A percentile compares a stretch with the other conserved stretches of the same genome.
These are phyloP conservation scores for Chrysoporthe cubensis DNA, from an alignment of 2,329 filamentous ascomycete genomes.

Conservation along the genomic window DNA sequence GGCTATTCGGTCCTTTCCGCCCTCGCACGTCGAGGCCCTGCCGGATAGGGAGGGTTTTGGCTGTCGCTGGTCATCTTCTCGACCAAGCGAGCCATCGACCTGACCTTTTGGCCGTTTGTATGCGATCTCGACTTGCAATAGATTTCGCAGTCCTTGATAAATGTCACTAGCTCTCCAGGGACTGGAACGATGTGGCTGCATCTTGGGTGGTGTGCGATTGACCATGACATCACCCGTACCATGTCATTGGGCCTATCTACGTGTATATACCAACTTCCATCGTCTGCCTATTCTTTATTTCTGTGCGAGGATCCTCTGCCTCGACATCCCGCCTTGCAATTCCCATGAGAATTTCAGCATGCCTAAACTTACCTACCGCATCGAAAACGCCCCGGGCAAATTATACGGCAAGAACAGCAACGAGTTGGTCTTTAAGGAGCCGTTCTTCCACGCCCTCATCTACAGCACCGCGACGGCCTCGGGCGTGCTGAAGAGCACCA, in stretches of 20 bases:
- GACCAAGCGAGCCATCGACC: background rate
- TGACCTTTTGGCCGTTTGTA: background rate
- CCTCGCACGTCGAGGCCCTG: no score
- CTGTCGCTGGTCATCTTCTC: background rate
- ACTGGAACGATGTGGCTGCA: background rate
- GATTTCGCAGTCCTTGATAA: background rate
- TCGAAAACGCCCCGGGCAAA: constrained; percentile 24
- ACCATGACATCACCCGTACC: constrained; percentile 16
- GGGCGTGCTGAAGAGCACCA: constrained; percentile 12
- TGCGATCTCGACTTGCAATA: background rate
- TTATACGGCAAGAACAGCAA: constrained; percentile 28
- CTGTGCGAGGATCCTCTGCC: background rate
- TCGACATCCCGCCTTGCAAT: background rate
- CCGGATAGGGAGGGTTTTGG: background rate
- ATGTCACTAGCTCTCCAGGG: background rate
- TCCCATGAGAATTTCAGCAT: constrained; percentile 6
- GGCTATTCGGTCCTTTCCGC: background rate
- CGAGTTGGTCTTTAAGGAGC: constrained; percentile 29
- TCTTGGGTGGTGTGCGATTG: background rate
- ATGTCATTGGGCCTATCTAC: background rate
- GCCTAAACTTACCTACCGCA: constrained; percentile 20
- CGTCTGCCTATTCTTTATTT: background rate
- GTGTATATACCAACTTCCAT: background rate
- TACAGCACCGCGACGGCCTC: constrained; percentile 27
- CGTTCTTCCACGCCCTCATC: constrained; percentile 21